Conservation (phyloP, 306 rosid species). For the Dicorynia guianensis region DNA sequence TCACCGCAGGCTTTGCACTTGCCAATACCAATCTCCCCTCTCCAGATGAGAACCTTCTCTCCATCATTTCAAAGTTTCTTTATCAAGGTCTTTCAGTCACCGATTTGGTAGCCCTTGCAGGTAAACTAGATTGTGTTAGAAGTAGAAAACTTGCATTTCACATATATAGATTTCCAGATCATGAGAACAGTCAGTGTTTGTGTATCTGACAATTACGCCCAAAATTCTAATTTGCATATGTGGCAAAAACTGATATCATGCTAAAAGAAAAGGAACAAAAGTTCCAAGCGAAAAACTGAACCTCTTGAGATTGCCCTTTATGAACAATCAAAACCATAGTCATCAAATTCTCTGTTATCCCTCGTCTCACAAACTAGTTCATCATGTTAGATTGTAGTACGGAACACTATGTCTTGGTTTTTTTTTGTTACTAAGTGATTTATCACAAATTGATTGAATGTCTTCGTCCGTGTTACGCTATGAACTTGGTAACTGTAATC, state of each 20-base stretch:
- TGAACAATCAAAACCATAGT: no score
- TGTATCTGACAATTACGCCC: neutral
- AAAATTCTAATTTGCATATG: neutral
- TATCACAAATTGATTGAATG: no score
- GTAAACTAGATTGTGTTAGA: slow-evolving; percentile 41
- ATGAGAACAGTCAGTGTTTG: neutral
- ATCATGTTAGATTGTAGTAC: no score
- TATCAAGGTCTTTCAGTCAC: slow-evolving; percentile 86
- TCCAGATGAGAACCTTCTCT: slow-evolving; percentile 58
- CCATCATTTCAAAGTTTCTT: slow-evolving; percentile 78
- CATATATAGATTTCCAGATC: neutral
- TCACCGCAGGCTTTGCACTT: slow-evolving; percentile 69
- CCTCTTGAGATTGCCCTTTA: no score
- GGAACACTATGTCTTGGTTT: no score
- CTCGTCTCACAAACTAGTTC: no score
- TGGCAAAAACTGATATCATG: neutral
- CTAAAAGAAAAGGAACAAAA: no score
- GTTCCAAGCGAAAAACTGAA: no score
- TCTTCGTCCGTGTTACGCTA: no score
- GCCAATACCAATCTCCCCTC: slow-evolving; percentile 72
- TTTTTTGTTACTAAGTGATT: no score
- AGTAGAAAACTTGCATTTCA: neutral
- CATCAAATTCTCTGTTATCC: no score
- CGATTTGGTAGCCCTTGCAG: slow-evolving; percentile 85
- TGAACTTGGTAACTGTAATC: no score